phyloP scores from a whole-genome alignment of 306 rosid genomes.

The Corylus avellana region DNA sequence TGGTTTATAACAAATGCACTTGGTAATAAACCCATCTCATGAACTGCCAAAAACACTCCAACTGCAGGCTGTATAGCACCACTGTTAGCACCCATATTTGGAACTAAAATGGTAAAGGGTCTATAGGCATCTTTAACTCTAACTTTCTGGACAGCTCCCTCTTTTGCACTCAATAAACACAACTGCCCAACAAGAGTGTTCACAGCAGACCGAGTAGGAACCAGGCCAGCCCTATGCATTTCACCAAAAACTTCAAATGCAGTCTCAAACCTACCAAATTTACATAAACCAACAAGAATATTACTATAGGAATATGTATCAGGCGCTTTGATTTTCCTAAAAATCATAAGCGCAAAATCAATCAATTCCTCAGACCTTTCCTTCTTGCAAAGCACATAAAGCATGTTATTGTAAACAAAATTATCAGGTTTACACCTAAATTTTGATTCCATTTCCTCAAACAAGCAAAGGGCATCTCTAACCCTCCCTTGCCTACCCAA shows the following conservation, averaged over 20 bases:
- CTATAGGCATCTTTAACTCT: conserved; percentile 47
- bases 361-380: conserved; percentile 55
- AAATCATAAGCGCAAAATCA: conserved; percentile 53
- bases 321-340: conserved; percentile 52
- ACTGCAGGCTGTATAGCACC: conserved; percentile 63
- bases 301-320: conserved; percentile 72
- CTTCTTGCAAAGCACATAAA: conserved; percentile 72
- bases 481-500: conserved; percentile 73
- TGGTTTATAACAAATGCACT: conserved; percentile 59
- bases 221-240: conserved; percentile 50
- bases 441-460: conserved; percentile 58
- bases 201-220: conserved; percentile 65
- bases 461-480: conserved; percentile 57
- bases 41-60: conserved; percentile 54
- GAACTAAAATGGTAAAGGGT: conserved; percentile 58
- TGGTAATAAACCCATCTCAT: conserved; percentile 48
- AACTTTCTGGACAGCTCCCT: conserved; percentile 58
- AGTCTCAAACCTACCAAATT: conserved; percentile 48
- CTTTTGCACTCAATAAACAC: conserved; percentile 60
- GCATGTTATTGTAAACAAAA: conserved; percentile 64
- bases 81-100: conserved; percentile 49
- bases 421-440: conserved; percentile 68
- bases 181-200: conserved; percentile 63
- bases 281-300: conserved; percentile 68
- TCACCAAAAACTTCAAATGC: conserved; percentile 62